Evolutionary conservation across 2,329 filamentous ascomycete genomes (phyloP).

Genomic region (Aspergillus jensenii): DNA sequence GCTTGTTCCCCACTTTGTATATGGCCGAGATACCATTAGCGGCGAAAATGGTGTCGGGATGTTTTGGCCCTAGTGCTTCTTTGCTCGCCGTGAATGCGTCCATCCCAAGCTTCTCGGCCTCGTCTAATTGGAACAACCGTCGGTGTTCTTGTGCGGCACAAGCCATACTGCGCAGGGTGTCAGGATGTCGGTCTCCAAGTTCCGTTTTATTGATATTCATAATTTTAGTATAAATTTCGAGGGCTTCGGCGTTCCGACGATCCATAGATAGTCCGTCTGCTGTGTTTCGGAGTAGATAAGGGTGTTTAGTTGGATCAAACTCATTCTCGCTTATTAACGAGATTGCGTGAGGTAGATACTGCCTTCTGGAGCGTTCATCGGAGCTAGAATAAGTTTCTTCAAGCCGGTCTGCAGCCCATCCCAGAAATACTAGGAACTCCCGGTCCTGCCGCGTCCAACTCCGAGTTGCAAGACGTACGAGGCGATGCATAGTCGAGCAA

Average conservation of each 20-base stretch:
- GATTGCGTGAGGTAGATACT: constrained; percentile 19
- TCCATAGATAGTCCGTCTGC: constrained; percentile 13
- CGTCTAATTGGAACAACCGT: neutral
- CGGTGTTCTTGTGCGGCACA: neutral
- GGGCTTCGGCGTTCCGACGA: constrained; percentile 18
- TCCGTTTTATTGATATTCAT: neutral
- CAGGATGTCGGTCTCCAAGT: neutral
- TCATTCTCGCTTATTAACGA: constrained; percentile 1
- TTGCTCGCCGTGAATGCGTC: neutral
- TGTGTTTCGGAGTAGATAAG: neutral
- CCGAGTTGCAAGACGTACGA: constrained; percentile 29
- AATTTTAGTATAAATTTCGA: neutral
- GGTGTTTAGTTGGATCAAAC: neutral
- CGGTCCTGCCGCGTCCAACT: constrained; percentile 24
- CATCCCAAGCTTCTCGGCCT: neutral
- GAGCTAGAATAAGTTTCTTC: constrained; percentile 8
- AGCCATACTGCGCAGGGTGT: neutral
- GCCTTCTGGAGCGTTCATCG: constrained; percentile 16
- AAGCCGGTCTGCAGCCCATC: constrained; percentile 6
- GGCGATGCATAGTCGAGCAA: constrained; percentile 25
- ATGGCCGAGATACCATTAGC: neutral
- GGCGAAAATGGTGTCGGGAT: neutral
- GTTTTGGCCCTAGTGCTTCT: neutral
- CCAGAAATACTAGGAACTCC: neutral
- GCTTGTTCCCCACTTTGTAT: neutral